Evolutionary conservation across 140 eudicot genomes (phyloP).

Genomic region (Oenanthe javanica): DNA sequence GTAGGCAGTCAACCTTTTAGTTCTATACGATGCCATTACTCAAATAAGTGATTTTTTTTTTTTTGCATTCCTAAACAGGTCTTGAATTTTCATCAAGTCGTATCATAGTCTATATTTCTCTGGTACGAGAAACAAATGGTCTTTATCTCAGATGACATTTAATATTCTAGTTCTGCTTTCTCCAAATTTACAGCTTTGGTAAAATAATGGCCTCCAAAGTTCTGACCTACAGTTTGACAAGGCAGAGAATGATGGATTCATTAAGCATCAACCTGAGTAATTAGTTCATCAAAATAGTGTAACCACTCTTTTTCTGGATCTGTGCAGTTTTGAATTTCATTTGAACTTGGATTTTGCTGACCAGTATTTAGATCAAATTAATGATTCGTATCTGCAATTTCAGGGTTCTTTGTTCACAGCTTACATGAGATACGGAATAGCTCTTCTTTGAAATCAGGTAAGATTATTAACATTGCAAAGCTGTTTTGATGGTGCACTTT

Average conservation of each 20-base stretch:
- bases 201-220: constrained; percentile 45
- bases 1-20: constrained; percentile 18
- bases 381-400: constrained; percentile 9
- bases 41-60: constrained; percentile 14
- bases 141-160: constrained; percentile 67
- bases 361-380: neutral
- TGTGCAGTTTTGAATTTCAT: constrained; percentile 6
- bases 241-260: constrained; percentile 19
- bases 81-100: constrained; percentile 20
- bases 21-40: constrained; percentile 19
- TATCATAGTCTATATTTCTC: constrained; percentile 10
- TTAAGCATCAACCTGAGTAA: neutral
- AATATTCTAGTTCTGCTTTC: constrained; percentile 76
- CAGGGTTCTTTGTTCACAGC: constrained; percentile 17
- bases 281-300: neutral
- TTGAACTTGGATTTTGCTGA: neutral
- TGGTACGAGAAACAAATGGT: constrained; percentile 63
- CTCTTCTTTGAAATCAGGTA: constrained; percentile 75
- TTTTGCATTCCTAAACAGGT: constrained; percentile 16
- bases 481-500: constrained; percentile 24
- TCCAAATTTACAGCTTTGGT: constrained; percentile 56
- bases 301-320: constrained; percentile 2
- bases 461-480: constrained; percentile 48
- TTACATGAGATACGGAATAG: constrained; percentile 56
- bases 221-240: constrained; percentile 64